Percentiles rank a stretch among this genome's conserved stretches.
Conservation (phyloP, 768 basidiomycete species). For the Leccinum incarnatum region DNA sequence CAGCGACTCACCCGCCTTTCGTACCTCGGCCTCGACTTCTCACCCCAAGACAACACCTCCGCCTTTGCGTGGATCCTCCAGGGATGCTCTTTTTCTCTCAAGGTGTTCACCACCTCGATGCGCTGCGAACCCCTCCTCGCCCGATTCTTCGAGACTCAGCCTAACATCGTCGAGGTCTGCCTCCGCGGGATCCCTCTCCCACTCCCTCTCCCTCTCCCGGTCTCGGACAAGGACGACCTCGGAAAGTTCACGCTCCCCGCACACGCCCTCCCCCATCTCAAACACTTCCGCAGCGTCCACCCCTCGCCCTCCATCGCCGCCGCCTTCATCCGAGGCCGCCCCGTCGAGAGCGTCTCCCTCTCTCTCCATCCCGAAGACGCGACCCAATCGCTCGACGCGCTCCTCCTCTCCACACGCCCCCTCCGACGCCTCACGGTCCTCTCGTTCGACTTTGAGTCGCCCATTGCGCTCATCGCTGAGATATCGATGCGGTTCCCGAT, state of each 20-base stretch:
- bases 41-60: conserved; percentile 33
- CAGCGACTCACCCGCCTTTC: conserved; percentile 37
- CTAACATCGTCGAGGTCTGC: conserved; percentile 47
- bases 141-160: conserved; percentile 50
- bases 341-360: conserved; percentile 50
- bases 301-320: conserved; percentile 45
- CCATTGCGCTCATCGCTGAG: conserved; percentile 44
- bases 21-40: conserved; percentile 49
- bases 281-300: conserved; percentile 52
- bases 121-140: conserved; percentile 49
- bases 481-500: conserved; percentile 45
- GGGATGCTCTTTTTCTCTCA: conserved; percentile 43
- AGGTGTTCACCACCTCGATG: conserved; percentile 53
- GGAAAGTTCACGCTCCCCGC: conserved; percentile 32
- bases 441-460: conserved; percentile 50
- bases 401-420: conserved; percentile 37
- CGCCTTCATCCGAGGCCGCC: conserved; percentile 45
- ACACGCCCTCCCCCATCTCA: conserved; percentile 45
- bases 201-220: conserved; percentile 18
- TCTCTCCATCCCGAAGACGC: conserved; percentile 46
- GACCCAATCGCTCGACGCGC: conserved; percentile 41
- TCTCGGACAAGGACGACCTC: neutral
- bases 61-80: conserved; percentile 49
- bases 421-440: conserved; percentile 55
- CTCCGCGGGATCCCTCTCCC: conserved; percentile 47